Evolutionary conservation across 2,329 filamentous ascomycete genomes (phyloP).

Genomic region (Fusarium kyushuense): DNA sequence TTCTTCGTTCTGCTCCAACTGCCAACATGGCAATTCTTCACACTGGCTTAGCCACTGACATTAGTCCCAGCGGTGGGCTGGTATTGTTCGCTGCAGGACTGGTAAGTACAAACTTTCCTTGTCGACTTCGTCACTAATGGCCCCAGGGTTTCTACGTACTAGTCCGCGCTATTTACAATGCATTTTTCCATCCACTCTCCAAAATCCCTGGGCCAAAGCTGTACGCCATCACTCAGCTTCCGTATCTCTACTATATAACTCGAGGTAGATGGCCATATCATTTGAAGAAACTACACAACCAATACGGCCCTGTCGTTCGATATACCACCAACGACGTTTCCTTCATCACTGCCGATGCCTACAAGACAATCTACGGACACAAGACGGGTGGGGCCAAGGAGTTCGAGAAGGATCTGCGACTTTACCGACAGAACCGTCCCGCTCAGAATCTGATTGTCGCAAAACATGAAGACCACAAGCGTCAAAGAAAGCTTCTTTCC

Average conservation of each 20-base stretch:
- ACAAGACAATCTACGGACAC: constrained; percentile 8
- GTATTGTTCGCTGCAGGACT: not conserved
- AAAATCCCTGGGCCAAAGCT: constrained; percentile 14
- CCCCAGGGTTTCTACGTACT: not conserved
- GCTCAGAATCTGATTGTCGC: not conserved
- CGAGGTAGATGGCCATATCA: not conserved
- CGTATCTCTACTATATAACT: constrained; percentile 1
- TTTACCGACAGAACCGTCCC: not conserved
- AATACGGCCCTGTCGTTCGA: constrained; percentile 12
- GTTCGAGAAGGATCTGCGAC: not conserved
- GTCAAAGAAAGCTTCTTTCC: constrained; percentile 8
- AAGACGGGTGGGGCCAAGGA: not conserved
- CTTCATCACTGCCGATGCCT: constrained; percentile 12
- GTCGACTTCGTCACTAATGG: not conserved
- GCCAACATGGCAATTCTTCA: not conserved
- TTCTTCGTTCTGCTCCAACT: too few relatives aligned
- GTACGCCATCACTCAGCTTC: not conserved
- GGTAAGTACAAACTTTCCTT: not conserved
- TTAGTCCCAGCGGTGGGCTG: not conserved
- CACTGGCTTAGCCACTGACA: not conserved
- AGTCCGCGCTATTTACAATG: not conserved
- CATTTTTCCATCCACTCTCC: constrained; percentile 14
- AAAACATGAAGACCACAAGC: constrained; percentile 1
- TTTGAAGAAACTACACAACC: not conserved
- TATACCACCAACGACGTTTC: constrained; percentile 1